A percentile compares a stretch with the other conserved stretches of the same genome.
Evolutionary conservation across 345 rosid species (phyloP).

Genomic region (Gossypium mustelinum): DNA sequence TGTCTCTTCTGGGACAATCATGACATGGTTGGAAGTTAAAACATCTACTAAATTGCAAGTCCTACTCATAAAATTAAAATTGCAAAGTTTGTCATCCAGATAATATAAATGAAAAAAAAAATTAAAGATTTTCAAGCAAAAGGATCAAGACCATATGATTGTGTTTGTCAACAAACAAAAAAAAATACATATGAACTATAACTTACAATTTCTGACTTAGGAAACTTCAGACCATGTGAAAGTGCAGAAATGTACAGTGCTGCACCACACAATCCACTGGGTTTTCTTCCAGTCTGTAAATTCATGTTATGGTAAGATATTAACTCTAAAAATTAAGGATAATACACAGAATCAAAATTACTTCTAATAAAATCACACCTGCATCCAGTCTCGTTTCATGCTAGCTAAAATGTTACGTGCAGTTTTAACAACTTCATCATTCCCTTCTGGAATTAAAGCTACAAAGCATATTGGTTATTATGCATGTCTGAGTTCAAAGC

Average conservation of each 20-base stretch:
- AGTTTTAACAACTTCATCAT: conserved; percentile 47
- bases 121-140: conserved; percentile 1
- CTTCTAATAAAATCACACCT: conserved; percentile 40
- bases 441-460: conserved; percentile 63
- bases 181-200: neutral
- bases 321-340: neutral
- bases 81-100: neutral
- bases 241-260: conserved; percentile 88
- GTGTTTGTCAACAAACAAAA: neutral
- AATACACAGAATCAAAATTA: conserved; percentile 17
- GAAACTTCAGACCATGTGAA: conserved; percentile 68
- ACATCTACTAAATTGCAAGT: neutral
- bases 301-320: neutral
- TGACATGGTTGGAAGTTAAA: conserved; percentile 2
- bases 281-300: conserved; percentile 90
- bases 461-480: conserved; percentile 20
- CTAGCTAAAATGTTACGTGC: conserved; percentile 76
- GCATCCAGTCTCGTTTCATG: conserved; percentile 98
- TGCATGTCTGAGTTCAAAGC: conserved; percentile 1
- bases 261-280: conserved; percentile 97
- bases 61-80: neutral
- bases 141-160: neutral
- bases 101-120: neutral
- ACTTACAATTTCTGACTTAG: conserved; percentile 78
- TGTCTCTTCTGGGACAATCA: neutral